Evolutionary conservation across 352 stramenopile genomes (phyloP), one percentile per base, ranked within the genome.

Genomic region (Phytophthora hybrid): DNA sequence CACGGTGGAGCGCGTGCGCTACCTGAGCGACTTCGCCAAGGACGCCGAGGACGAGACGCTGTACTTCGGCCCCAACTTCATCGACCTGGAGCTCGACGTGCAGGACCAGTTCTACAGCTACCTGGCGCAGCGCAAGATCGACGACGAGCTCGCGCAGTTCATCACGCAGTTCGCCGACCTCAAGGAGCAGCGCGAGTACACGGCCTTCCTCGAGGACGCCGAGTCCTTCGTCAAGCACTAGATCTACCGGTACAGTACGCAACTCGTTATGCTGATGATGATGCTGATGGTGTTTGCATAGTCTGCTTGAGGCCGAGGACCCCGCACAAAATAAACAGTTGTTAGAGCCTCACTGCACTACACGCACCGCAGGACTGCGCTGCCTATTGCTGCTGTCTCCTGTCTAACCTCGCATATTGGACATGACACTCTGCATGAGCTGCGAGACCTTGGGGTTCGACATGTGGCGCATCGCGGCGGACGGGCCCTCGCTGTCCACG

Each of bases 141-240:
- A 96, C 77, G 88, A 96, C 79, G 84, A 93, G 31, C 69, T 96
- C 52, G 87, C 87, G n/a, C 82, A 92, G 78, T 94, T 96, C 71
- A 94, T 96, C 68, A 88, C 84, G 66, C 82, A 94, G 75, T 96
- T 87, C 66, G 82, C 87, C 37, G 89, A 96, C 72, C 73, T 94
- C 46, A 96, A 96, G 78, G 87, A 96, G 79, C 89, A 96, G 76
- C 85, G 87, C 77, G 86, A 96, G 78, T 96, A 94, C 69, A 68
- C 94, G 63, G 66, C 78, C 16, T 96, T 96, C 76, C 82, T 96
- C 41, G 78, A 96, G 77, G 78, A 82, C 68, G 65, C 86, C 11
- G 75, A 84, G 55, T 78, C 76, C 70, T 94, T 96, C 57, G 74
- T 93, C 77, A 91, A 91, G 74, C 74, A 93, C 57, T 93, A 87